A percentile compares a stretch with the other conserved stretches of the same genome.
Evolutionary conservation across 2,329 filamentous ascomycete genomes (phyloP).

Genomic region (Helotiales sp.): DNA sequence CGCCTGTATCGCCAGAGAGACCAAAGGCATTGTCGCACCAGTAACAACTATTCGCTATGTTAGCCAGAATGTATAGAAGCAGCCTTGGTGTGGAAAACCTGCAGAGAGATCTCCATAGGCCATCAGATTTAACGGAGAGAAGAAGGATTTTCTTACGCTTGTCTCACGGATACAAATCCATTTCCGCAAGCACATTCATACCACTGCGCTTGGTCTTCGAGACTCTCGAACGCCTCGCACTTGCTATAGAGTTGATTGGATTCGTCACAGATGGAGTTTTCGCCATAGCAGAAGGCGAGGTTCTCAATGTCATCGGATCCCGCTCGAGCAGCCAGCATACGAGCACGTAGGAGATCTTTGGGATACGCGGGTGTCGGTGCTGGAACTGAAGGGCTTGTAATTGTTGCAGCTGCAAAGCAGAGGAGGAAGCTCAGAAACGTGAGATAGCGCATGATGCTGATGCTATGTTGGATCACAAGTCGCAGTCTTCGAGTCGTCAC

Average conservation of each 20-base stretch:
- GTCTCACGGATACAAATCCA: constrained; percentile 8
- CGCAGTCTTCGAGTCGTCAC: neutral
- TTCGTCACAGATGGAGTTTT: constrained; percentile 8
- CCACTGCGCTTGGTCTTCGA: constrained; percentile 8
- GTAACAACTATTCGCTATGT: constrained; percentile 6
- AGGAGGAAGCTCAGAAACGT: neutral
- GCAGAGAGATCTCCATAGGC: too few relatives aligned
- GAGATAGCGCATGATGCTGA: neutral
- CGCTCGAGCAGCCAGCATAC: neutral
- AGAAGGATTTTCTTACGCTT: constrained; percentile 7
- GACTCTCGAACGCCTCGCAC: constrained; percentile 9
- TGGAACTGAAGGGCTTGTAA: neutral
- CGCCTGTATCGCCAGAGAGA: neutral
- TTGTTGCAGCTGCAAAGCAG: neutral
- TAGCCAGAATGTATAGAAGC: too few relatives aligned
- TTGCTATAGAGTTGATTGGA: constrained; percentile 2
- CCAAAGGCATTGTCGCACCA: constrained; percentile 15
- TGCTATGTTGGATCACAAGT: neutral
- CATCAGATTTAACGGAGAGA: neutral
- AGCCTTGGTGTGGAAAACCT: too few relatives aligned
- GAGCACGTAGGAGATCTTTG: neutral
- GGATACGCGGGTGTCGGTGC: neutral
- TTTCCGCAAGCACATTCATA: constrained; percentile 17
- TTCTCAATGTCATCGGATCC: neutral
- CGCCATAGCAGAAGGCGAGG: constrained; percentile 10